Evolutionary conservation across 2,329 filamentous ascomycete species (phyloP), one percentile per base, ranked within the genome.

Genomic region (Ophiostoma ips): DNA sequence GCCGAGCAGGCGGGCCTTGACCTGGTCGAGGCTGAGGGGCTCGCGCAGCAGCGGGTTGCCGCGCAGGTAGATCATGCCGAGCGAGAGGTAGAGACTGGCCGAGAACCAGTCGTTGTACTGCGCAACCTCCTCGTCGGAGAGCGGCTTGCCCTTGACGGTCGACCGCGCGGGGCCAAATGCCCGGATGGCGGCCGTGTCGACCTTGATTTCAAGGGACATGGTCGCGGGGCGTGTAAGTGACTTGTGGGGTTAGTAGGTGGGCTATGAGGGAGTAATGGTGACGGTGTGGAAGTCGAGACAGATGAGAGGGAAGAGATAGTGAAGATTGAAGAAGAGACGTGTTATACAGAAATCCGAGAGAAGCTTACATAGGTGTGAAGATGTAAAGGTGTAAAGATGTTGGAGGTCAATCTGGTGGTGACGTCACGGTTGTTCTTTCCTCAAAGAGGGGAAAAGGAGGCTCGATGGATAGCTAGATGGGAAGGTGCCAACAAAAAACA

Each of bases 31-130:
- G 57, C 77, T 77, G 55, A 87, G 71, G 1, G 82, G 81, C 57
- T 87, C 77, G 53, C 73, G 73, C 40, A 89, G 76, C 12, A 89
- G 72, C 13, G 83, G 81, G 55, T 89, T 89, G 36, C 82, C 72
- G 56, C 76, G 76, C 52, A 89, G 76, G 60, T 87, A 88, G 58
- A 89, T 83, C 84, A 89, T 88, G 54, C 83, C 84, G 46, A 88
- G 66, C 56, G 81, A 82, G 47, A 88, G 74, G 61, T 88, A 88
- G 61, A 87, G 67, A 56, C 79, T 83, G 49, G 83, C 83, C 55
- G 79, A 76, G 70, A 87, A 87, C 64, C 81, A 87, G 58, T 81
- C 78, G 60, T 81, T 79, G 64, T 79, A 81, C 63, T 82, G 77
- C 55, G 74, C 71, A 52, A 87, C 63, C 55, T 88, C 82, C 41